These are phyloP conservation scores for Xylaria sp. DNA, from an alignment of 2,329 filamentous ascomycete species.

Conservation along the genomic window DNA sequence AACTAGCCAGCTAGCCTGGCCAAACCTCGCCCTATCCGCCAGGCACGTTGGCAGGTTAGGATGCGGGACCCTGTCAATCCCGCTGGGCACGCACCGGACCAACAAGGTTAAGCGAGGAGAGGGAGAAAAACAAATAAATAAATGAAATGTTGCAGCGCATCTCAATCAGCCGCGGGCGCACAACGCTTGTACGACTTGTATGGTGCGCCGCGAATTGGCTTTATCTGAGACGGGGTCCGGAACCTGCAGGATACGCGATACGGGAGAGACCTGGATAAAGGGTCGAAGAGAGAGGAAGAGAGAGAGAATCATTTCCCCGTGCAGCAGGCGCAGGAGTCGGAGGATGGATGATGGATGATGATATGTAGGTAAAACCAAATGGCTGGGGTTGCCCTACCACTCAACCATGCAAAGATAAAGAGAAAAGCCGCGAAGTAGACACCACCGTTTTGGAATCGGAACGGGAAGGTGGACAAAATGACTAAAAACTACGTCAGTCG, in stretches of 20 bases:
- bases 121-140: background rate
- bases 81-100: background rate
- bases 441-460: background rate
- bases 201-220: constrained; percentile 3
- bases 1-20: background rate
- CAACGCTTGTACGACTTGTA: background rate
- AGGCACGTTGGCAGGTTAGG: background rate
- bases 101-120: no score
- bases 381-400: background rate
- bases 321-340: constrained; percentile 19
- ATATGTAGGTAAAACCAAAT: background rate
- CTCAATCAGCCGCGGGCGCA: background rate
- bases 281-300: background rate
- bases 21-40: background rate
- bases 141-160: background rate
- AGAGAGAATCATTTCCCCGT: constrained; percentile 25
- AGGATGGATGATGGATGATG: no score
- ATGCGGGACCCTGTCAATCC: background rate
- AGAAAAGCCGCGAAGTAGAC: no score
- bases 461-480: background rate
- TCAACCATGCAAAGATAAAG: no score
- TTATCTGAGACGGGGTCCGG: constrained; percentile 13
- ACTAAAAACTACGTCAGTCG: background rate
- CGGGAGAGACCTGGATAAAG: no score
- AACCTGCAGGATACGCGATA: background rate